Base-by-base conservation (phyloP, 2,329 filamentous ascomycete genomes). In the Ceratocystis harringtonii region DNA sequence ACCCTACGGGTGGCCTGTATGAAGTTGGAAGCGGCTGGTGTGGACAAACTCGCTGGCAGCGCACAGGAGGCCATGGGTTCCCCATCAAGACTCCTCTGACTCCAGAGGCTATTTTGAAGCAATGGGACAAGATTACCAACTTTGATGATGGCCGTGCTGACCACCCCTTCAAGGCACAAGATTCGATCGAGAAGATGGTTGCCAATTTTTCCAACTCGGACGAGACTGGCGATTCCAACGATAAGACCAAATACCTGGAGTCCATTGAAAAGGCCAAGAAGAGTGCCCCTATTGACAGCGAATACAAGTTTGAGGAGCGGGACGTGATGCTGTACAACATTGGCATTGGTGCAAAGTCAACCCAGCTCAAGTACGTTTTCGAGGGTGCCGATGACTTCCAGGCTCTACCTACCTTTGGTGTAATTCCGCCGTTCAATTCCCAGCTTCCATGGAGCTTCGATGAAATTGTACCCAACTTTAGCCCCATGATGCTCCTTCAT, bases 401-500 rank as follows among this genome's bases (percentile, higher is more conserved):
- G 75, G 87, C 90, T 64, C 80, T 97, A 64, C 94, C 94, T 64
- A 95, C 91, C n/a, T 99, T 89, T 72, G 94, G 92, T 74, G 94
- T 97, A 68, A 87, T 99, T 71, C 94, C 94, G n/a, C 88, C 86
- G 71, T 96, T 97, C 79, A 88, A 88, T 77, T 87, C 90, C 68
- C 81, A 88, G 70, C 79, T 85, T 68, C 90, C 92, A 32, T 97
- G 88, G 79, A 85, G 81, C 75, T 82, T 94, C 71, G 84, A 85
- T 72, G 84, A 92, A 66, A 83, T 99, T 68, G 88, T 97, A 32
- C 91, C 92, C 75, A 95, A 97, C 81, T 99, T 96, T 81, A 90
- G 85, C 45, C 92, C 92, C 68, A 96, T 96, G 90, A 96, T 96
- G 91, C 85, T 99, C 62, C 87, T 99, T 28, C 94, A 99, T 78